Evolutionary conservation across 1,139 yeast genomes (phyloP).

Genomic region (Hyphopichia burtonii): DNA sequence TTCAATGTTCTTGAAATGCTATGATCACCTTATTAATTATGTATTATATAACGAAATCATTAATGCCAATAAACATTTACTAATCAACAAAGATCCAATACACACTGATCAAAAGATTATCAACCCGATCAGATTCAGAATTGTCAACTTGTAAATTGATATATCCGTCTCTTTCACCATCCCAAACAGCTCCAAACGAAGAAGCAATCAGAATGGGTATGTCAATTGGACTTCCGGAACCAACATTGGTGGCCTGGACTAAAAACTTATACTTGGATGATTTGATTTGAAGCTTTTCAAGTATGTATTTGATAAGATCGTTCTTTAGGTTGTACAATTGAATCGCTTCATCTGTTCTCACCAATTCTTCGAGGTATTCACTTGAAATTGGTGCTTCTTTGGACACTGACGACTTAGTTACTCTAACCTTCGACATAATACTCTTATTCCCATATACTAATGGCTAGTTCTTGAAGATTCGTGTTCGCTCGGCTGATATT

Average conservation of each 20-base stretch:
- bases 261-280: conserved; percentile 41
- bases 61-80: background rate
- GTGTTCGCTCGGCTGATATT: background rate
- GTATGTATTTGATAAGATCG: conserved; percentile 13
- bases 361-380: conserved; percentile 5
- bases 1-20: conserved; percentile 24
- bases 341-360: background rate
- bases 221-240: conserved; percentile 15
- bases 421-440: conserved; percentile 2
- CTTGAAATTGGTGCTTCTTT: conserved; percentile 14
- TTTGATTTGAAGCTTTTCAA: conserved; percentile 21
- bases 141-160: conserved; percentile 17
- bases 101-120: conserved; percentile 11
- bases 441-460: no score
- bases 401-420: conserved; percentile 8
- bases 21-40: background rate
- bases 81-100: conserved; percentile 24
- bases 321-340: background rate
- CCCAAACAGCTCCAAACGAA: conserved; percentile 42
- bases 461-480: background rate
- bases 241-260: conserved; percentile 25
- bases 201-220: conserved; percentile 10
- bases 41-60: background rate
- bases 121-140: background rate
- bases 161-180: conserved; percentile 37